Evolutionary conservation across 1,284 basidiomycete genomes (phyloP).

Genomic region (Fomitopsis schrenkii): DNA sequence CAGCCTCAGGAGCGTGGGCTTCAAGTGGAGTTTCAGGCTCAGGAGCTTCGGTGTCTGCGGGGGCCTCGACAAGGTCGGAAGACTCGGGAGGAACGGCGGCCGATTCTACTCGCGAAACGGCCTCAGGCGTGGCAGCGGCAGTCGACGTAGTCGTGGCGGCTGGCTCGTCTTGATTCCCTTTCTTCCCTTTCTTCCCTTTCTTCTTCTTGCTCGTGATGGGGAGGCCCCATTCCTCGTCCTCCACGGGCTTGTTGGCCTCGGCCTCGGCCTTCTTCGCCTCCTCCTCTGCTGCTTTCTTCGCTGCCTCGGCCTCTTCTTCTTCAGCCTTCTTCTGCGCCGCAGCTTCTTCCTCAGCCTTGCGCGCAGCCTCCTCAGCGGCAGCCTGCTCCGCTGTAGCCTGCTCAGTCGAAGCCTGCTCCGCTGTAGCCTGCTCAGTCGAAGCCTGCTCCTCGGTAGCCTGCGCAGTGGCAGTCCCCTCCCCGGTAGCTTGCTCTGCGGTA

Average conservation of each 20-base stretch:
- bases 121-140: constrained; percentile 8
- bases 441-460: constrained; percentile 12
- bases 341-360: neutral
- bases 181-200: constrained; percentile 16
- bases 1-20: too few species aligned
- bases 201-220: neutral
- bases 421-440: neutral
- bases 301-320: constrained; percentile 1
- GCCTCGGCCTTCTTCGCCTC: constrained; percentile 10
- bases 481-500: neutral
- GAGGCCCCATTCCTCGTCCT: constrained; percentile 14
- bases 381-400: neutral
- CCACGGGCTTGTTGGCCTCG: constrained; percentile 15
- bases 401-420: neutral
- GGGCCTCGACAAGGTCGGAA: too few species aligned
- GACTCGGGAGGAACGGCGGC: constrained; percentile 3
- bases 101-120: constrained; percentile 17
- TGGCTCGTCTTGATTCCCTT: constrained; percentile 9
- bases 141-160: neutral
- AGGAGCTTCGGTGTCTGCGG: too few species aligned
- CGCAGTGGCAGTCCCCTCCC: constrained; percentile 6
- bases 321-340: constrained; percentile 1
- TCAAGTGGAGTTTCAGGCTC: too few species aligned
- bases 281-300: neutral
- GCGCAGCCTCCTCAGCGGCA: constrained; percentile 1